Evolutionary conservation across 139 green algal genomes (phyloP), one percentile per base, ranked within the genome.

Genomic region (Monoraphidium neglectum): DNA sequence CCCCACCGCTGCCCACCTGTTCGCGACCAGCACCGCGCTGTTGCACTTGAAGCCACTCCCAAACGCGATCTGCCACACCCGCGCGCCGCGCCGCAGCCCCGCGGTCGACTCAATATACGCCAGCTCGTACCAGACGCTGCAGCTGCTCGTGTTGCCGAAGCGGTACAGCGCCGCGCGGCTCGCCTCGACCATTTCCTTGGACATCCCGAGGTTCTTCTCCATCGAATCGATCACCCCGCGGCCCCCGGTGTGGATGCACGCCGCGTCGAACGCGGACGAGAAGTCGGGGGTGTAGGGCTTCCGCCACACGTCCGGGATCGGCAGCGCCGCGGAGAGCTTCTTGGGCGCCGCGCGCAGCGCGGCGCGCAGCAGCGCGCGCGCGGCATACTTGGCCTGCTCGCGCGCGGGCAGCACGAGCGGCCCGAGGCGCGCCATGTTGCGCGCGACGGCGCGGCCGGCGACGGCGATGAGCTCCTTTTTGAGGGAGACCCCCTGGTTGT

Each of bases 231-330:
- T 89, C 12, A 93, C 86, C 10, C 81, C 88, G 26, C 88, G 79
- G 30, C 88, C 88, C 10, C 83, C 83, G 21, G 87, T 90, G 67
- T 92, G 87, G 51, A 93, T 91, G 68, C 88, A 89, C 76, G 91
- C 89, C 77, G 90, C 83, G 56, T 93, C 84, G 76, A 93, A 93
- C 2, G 88, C 88, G 23, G 79, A 65, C n/a, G 77, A 85, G 74
- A 93, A 93, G 78, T 92, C 80, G 6, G 88, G 88, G 26, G 81
- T 76, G 77, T 93, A 91, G 10, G 76, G 81, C 83, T 95, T 96
- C 23, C 92, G 70, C 72, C 72, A 78, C 24, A 18, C 32, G 18
- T 60, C 26, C 15, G 72, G 72, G 46, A 78, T 5, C n/a, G n/a
- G n/a, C n/a, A n/a, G n/a, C 12, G 35, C 68, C 69, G 68, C 77